Evolutionary conservation across 202 grass and related monocot genomes (phyloP).

Genomic region (Saccharum hybrid): DNA sequence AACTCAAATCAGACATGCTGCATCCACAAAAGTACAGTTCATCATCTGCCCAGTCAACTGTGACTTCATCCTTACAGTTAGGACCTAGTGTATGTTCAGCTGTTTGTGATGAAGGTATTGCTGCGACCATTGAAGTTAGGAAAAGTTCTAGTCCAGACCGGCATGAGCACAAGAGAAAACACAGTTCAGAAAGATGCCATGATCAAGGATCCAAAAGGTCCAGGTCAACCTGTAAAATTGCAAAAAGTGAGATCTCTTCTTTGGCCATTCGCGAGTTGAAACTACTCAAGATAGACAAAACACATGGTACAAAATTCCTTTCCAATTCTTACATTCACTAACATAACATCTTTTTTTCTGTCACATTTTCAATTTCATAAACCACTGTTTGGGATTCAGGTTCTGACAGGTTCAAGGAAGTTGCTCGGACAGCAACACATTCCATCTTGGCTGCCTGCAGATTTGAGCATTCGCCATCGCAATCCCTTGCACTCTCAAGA

Average conservation of each 20-base stretch:
- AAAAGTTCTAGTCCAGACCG: constrained; percentile 18
- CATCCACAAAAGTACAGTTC: constrained; percentile 4
- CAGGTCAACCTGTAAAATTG: constrained; percentile 37
- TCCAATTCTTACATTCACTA: constrained; percentile 10
- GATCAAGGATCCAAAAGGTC: constrained; percentile 47
- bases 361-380: constrained; percentile 8
- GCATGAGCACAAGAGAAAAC: constrained; percentile 46
- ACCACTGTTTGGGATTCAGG: constrained; percentile 47
- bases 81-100: background rate
- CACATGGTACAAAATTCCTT: constrained; percentile 47
- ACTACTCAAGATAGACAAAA: constrained; percentile 70
- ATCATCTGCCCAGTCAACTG: background rate
- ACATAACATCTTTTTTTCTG: constrained; percentile 2
- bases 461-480: constrained; percentile 55
- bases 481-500: constrained; percentile 46
- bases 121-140: constrained; percentile 23
- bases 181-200: constrained; percentile 27
- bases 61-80: constrained; percentile 11
- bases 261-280: constrained; percentile 63
- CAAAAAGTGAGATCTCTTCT: constrained; percentile 65
- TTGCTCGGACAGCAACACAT: constrained; percentile 78
- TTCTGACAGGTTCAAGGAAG: constrained; percentile 71
- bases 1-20: constrained; percentile 16
- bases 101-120: background rate
- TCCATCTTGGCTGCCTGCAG: constrained; percentile 72